These are phyloP conservation scores for Juglanconis juglandina DNA, from an alignment of 2,329 filamentous ascomycete genomes.

Conservation along the genomic window DNA sequence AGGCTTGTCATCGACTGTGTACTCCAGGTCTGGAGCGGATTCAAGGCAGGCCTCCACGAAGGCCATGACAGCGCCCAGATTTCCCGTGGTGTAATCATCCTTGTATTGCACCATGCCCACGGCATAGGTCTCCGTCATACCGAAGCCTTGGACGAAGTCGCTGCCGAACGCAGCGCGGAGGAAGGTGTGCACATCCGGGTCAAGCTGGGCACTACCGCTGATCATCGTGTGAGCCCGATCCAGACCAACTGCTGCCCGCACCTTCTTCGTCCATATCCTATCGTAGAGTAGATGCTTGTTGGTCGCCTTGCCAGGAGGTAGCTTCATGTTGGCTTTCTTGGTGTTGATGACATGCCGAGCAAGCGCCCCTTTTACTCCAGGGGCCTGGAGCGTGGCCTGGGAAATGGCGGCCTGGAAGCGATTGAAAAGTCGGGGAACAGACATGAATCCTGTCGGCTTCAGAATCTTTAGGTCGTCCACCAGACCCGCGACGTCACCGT, in stretches of 20 bases:
- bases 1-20: conserved; percentile 82
- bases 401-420: conserved; percentile 83
- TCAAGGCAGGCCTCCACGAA: conserved; percentile 73
- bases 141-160: conserved; percentile 82
- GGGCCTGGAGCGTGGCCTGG: conserved; percentile 71
- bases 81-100: conserved; percentile 72
- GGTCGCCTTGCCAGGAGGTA: conserved; percentile 68
- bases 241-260: conserved; percentile 77
- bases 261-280: conserved; percentile 87
- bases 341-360: conserved; percentile 75
- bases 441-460: conserved; percentile 77
- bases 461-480: conserved; percentile 90
- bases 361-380: conserved; percentile 76
- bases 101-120: conserved; percentile 65
- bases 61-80: conserved; percentile 71
- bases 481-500: conserved; percentile 80
- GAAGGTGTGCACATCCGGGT: conserved; percentile 84
- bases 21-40: conserved; percentile 93
- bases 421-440: conserved; percentile 89
- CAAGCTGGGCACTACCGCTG: conserved; percentile 85
- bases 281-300: conserved; percentile 78
- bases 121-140: conserved; percentile 90
- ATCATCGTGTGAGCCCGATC: conserved; percentile 71
- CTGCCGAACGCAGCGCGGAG: conserved; percentile 78
- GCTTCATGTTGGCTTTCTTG: conserved; percentile 76